Percentiles rank a stretch among this genome's conserved stretches.
phyloP scores from a whole-genome alignment of 1,284 basidiomycete species.

The Tranzscheliella williamsii region DNA sequence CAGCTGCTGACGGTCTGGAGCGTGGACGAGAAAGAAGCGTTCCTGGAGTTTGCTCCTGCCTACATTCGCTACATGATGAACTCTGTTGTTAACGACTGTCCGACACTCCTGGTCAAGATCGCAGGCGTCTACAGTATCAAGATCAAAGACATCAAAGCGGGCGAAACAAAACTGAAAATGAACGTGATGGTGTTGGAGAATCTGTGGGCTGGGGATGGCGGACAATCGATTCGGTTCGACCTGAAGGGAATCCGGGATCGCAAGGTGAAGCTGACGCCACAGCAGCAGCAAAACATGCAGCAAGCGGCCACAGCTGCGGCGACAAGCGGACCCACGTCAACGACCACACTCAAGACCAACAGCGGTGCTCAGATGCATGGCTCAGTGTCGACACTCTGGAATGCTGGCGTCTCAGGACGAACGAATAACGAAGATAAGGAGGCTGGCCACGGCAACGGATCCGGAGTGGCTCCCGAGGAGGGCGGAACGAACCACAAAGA shows the following conservation, averaged over 20 bases:
- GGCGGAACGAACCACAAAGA: not conserved
- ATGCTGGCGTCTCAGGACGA: constrained; percentile 11
- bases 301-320: constrained; percentile 9
- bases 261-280: constrained; percentile 35
- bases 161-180: constrained; percentile 50
- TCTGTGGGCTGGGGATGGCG: constrained; percentile 45
- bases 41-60: constrained; percentile 52
- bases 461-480: not conserved
- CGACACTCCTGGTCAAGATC: constrained; percentile 55
- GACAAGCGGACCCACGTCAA: constrained; percentile 7
- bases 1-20: constrained; percentile 52
- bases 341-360: constrained; percentile 22
- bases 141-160: constrained; percentile 49
- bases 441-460: not conserved
- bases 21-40: constrained; percentile 55
- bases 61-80: constrained; percentile 55
- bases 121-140: constrained; percentile 54
- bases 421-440: constrained; percentile 2
- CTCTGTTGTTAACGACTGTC: constrained; percentile 39
- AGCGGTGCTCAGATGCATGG: constrained; percentile 11
- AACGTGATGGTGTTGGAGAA: constrained; percentile 55
- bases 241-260: constrained; percentile 54
- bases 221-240: constrained; percentile 42
- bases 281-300: constrained; percentile 27
- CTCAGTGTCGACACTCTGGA: constrained; percentile 11